Conservation (phyloP, 768 basidiomycete species). For the Postia placenta region DNA sequence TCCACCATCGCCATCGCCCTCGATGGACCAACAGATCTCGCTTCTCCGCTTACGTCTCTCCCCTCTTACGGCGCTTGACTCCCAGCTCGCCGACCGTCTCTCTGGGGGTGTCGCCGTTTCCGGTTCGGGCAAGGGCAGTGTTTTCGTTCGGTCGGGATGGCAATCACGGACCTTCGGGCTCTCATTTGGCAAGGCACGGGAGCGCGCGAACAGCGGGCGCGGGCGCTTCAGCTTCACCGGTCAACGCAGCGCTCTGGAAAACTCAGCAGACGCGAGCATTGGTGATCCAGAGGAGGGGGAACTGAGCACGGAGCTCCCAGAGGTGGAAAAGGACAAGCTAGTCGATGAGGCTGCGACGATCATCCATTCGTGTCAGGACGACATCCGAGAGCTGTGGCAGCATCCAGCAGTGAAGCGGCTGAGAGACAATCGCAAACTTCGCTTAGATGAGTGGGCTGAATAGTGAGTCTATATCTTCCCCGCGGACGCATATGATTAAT, state of each 20-base stretch:
- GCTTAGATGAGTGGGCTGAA: constrained; percentile 84
- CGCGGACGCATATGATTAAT: constrained; percentile 8
- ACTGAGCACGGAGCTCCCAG: constrained; percentile 28
- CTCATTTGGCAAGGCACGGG: constrained; percentile 26
- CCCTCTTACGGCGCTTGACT: constrained; percentile 55
- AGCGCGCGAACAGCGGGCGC: constrained; percentile 24
- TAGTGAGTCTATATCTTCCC: constrained; percentile 47
- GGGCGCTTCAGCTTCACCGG: constrained; percentile 24
- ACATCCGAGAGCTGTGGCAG: constrained; percentile 68
- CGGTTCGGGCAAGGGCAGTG: constrained; percentile 63
- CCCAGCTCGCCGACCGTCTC: constrained; percentile 61
- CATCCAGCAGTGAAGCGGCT: constrained; percentile 66
- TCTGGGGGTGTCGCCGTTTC: constrained; percentile 70
- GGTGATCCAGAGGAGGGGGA: constrained; percentile 32
- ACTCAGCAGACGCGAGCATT: constrained; percentile 33
- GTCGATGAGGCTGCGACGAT: constrained; percentile 57
- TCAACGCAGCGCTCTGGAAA: constrained; percentile 23
- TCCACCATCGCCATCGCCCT: constrained; percentile 10
- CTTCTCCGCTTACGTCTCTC: constrained; percentile 51
- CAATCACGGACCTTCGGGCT: constrained; percentile 55
- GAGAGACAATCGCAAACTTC: constrained; percentile 61
- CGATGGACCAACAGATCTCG: constrained; percentile 18
- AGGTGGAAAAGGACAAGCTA: constrained; percentile 43
- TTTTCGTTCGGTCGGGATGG: constrained; percentile 80
- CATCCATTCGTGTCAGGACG: constrained; percentile 51